phyloP scores from a whole-genome alignment of 305 asterid species.

The Rubia balearica region DNA sequence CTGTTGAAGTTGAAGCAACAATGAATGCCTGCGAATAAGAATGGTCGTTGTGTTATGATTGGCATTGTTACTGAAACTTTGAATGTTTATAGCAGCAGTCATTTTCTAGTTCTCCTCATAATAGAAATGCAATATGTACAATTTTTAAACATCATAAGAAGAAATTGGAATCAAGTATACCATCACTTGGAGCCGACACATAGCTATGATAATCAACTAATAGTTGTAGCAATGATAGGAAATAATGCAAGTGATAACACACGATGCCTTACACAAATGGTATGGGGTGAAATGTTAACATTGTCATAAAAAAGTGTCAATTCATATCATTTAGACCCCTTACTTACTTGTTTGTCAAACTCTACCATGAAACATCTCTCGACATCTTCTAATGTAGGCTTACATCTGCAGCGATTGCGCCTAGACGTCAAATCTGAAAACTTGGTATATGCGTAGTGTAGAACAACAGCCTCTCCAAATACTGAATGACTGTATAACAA shows the following conservation, averaged over 20 bases:
- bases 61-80: too few relatives aligned
- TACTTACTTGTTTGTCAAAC: constrained; percentile 48
- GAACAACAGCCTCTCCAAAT: constrained; percentile 47
- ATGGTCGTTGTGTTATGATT: neutral
- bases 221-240: too few relatives aligned
- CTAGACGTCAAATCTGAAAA: constrained; percentile 59
- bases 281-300: neutral
- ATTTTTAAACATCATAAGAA: neutral
- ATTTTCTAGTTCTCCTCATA: neutral
- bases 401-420: constrained; percentile 54
- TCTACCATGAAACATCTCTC: constrained; percentile 48
- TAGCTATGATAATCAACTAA: too few relatives aligned
- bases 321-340: neutral
- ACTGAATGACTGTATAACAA: constrained; percentile 21
- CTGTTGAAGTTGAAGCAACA: constrained; percentile 17
- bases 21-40: constrained; percentile 14
- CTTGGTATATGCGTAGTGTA: constrained; percentile 52
- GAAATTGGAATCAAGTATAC: neutral
- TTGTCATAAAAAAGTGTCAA: neutral
- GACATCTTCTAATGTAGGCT: constrained; percentile 48
- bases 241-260: too few relatives aligned
- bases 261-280: neutral
- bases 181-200: too few relatives aligned
- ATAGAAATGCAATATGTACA: too few relatives aligned
- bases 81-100: neutral